Evolutionary conservation across 768 basidiomycete species (phyloP).

Genomic region (Antrodiella citrinella): DNA sequence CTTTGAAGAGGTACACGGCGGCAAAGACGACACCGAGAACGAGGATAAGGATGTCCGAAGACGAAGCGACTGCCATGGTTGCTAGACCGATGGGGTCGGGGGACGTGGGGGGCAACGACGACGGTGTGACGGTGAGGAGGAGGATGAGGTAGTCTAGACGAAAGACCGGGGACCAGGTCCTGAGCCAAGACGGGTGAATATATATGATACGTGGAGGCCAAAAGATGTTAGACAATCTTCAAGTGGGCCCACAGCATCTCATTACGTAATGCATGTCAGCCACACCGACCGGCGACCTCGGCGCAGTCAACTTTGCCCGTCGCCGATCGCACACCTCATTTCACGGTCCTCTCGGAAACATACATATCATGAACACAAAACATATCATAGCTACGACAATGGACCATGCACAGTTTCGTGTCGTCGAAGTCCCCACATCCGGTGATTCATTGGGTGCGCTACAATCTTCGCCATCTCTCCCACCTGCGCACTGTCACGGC

Average conservation of each 20-base stretch:
- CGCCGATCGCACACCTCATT: neutral
- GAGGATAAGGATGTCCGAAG: slow-evolving; percentile 69
- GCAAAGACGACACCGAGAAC: slow-evolving; percentile 69
- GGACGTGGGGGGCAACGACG: slow-evolving; percentile 4
- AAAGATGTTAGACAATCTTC: neutral
- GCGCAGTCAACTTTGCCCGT: slow-evolving; percentile 1
- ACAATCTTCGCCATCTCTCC: slow-evolving; percentile 29
- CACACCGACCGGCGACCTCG: neutral
- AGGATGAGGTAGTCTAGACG: slow-evolving; percentile 1
- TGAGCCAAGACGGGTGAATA: neutral
- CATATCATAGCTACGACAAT: too few species aligned
- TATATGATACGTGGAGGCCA: neutral
- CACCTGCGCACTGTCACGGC: slow-evolving; percentile 43
- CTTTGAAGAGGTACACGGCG: slow-evolving; percentile 75
- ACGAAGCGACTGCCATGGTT: slow-evolving; percentile 51
- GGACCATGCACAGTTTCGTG: slow-evolving; percentile 14
- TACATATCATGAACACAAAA: too few species aligned
- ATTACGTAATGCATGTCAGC: neutral
- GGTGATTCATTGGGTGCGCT: slow-evolving; percentile 32
- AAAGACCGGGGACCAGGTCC: neutral
- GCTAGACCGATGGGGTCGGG: slow-evolving; percentile 9
- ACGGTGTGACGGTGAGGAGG: slow-evolving; percentile 6
- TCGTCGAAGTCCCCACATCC: slow-evolving; percentile 38
- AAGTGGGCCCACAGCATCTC: neutral
- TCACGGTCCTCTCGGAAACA: too few species aligned